Conservation (phyloP, 2,329 filamentous ascomycete species). For the Aspergillus quadrilineatus region DNA sequence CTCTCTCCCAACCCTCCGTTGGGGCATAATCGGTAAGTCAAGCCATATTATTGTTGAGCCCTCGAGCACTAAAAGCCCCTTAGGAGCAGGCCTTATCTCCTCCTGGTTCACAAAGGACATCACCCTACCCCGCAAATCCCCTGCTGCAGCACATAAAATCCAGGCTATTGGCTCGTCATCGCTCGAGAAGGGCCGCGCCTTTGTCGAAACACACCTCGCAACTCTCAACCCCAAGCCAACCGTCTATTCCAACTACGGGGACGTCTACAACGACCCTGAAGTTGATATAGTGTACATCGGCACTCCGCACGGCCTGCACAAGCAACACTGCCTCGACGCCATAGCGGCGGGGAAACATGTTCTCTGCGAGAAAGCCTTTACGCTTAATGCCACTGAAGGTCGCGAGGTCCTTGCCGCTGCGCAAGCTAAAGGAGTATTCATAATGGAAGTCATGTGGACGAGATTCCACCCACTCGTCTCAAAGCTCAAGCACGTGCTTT, state of each 20-base stretch:
- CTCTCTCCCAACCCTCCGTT: not conserved
- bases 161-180: conserved; percentile 9
- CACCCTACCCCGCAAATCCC: not conserved
- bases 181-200: not conserved
- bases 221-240: not conserved
- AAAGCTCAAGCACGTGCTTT: conserved; percentile 62
- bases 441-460: conserved; percentile 83
- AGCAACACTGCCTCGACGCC: conserved; percentile 77
- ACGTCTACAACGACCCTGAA: conserved; percentile 69
- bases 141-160: conserved; percentile 1
- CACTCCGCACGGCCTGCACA: conserved; percentile 82
- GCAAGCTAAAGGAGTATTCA: conserved; percentile 64
- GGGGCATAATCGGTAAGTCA: conserved; percentile 3
- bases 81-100: conserved; percentile 6
- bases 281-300: conserved; percentile 81
- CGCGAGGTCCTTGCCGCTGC: conserved; percentile 67
- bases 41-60: not conserved
- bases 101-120: conserved; percentile 7
- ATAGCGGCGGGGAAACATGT: conserved; percentile 77
- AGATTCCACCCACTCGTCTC: conserved; percentile 76
- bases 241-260: conserved; percentile 70
- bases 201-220: not conserved
- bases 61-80: not conserved
- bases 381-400: conserved; percentile 70
- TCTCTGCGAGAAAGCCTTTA: conserved; percentile 80